Evolutionary conservation across 257 asterid species (phyloP), one percentile per base, ranked within the genome.

Genomic region (Oldenlandia corymbosa): DNA sequence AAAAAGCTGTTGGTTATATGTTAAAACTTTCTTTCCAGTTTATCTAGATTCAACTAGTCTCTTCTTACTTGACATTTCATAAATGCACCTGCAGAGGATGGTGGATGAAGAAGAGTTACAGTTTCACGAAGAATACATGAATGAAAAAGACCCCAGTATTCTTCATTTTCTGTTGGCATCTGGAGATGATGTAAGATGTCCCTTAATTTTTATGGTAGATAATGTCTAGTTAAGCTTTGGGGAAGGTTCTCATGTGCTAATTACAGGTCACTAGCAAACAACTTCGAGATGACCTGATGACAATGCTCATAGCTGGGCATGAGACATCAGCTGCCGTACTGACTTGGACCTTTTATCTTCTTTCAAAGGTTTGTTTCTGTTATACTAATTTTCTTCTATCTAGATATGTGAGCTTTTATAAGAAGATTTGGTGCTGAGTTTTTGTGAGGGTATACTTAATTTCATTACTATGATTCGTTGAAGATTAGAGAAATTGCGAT

Each of bases 251-350:
- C 62, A 75, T 72, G 55, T 48, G 27, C 66, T 73, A 67, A 68
- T 64, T 76, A 46, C 76, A 92, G 99, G 99, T 92, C 69, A 78
- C 99, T 42, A 92, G 99, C 86, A 92, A 92, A 75, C 99, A 92
- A 83, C 97, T 92, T 60, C 99, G 99, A 54, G 99, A 92, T 70
- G 99, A 92, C 79, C 78, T 92, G 62, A 92, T 92, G 99, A 92
- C 99, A 64, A 24, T 92, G 88, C 99, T 92, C 66, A 92, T 92
- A 71, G 99, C 99, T 52, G 99, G 99, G 64, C 99, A 92, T 67
- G 99, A 92, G 79, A 92, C 99, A 67, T 87, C 99, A 58, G 99
- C 99, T 20, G 99, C 99, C 67, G 91, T 92, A 64, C 85, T 92
- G 71, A 92, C 99, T 10, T 92, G 99, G 99, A 87, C 99, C 55